These are phyloP conservation scores for Ampelomyces quisqualis DNA, from an alignment of 2,329 filamentous ascomycete genomes.

Conservation along the genomic window DNA sequence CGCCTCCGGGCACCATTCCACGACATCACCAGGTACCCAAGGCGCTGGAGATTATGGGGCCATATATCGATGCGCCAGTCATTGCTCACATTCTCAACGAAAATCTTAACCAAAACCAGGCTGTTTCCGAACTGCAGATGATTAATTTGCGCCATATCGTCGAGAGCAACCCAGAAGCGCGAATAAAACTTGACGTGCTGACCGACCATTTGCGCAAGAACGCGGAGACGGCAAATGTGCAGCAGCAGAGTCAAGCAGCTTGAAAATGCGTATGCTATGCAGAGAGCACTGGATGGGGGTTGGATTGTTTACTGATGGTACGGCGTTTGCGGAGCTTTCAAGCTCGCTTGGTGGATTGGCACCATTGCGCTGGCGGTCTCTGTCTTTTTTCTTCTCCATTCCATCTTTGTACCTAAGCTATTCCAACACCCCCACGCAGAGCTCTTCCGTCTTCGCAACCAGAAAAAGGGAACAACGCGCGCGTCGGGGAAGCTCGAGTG, in stretches of 20 bases:
- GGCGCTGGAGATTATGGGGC: constrained; percentile 47
- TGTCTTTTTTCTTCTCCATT: too few relatives aligned
- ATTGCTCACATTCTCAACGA: constrained; percentile 43
- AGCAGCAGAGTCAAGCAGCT: neutral
- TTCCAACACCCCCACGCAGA: too few relatives aligned
- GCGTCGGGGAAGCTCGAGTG: too few relatives aligned
- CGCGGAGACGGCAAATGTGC: neutral
- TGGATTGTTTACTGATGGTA: too few relatives aligned
- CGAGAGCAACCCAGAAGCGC: constrained; percentile 63
- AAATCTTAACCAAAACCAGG: constrained; percentile 31
- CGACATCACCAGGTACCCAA: constrained; percentile 39
- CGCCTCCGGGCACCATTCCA: constrained; percentile 13
- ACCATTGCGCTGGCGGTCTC: too few relatives aligned
- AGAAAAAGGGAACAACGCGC: too few relatives aligned
- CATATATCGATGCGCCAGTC: constrained; percentile 46
- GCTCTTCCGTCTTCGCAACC: too few relatives aligned
- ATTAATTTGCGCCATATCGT: constrained; percentile 70
- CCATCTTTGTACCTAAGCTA: too few relatives aligned
- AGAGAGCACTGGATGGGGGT: too few relatives aligned
- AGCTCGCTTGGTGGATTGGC: too few relatives aligned
- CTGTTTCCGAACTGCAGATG: constrained; percentile 61
- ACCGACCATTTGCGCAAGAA: constrained; percentile 24
- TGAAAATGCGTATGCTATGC: too few relatives aligned
- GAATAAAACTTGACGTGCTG: constrained; percentile 54
- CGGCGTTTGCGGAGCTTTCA: neutral